Evolutionary conservation across 306 rosid species (phyloP), one percentile per base, ranked within the genome.

Genomic region (Vigna hirtella): DNA sequence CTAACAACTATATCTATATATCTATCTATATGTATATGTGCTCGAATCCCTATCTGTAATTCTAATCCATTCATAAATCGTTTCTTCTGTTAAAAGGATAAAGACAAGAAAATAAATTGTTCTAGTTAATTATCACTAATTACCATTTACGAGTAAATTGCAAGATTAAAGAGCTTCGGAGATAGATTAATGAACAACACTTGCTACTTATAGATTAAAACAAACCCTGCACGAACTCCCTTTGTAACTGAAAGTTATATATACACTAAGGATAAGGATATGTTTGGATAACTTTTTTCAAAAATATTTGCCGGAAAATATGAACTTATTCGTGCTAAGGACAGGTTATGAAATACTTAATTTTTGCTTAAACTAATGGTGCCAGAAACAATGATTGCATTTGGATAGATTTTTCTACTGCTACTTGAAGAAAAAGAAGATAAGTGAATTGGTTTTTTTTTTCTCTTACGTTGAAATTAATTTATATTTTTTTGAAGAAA

Each of bases 11-110:
- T 26, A 26, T 26, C 28, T 26, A 26, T 26, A 26, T 26, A 2
- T 26, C 3, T 26, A 26, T 26, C 3, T 2, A 24, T 24, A 1
- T 24, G 2, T 24, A 24, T 24, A 24, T 63, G 36, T 63, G 42
- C 18, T 20, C 52, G 32, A 66, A 66, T 66, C 71, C 34, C 52
- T 42, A 42, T 42, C 71, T 20, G 2, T 20, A 66, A 66, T 66
- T 66, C 34, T 38, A 15, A 58, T 58, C 15, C 3, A n/a, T 17
- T 3, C 8, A 14, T 2, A 22, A 67, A 3, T 13, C 56, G 7
- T 43, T 45, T 22, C 55, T 70, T 20, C 3, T 30, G 45, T 40
- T 40, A 51, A 26, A 70, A 10, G 18, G 20, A 32, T 5, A 55
- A 20, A 20, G n/a, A 55, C 4, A 2, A 24, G 9, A 18, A 20